Evolutionary conservation across 257 asterid genomes (phyloP).

Genomic region (Scutellaria barbata): DNA sequence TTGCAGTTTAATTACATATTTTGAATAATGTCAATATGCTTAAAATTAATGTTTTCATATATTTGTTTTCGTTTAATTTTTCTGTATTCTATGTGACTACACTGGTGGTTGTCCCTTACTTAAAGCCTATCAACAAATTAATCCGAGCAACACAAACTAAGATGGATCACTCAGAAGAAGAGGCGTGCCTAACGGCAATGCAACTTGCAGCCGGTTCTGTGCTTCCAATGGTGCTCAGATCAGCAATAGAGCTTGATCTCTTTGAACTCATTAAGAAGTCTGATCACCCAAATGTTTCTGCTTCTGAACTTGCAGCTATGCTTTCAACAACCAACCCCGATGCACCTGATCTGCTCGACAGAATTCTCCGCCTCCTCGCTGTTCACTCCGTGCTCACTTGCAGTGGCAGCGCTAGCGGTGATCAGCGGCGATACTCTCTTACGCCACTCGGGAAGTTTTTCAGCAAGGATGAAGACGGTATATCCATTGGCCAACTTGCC

Average conservation of each 20-base stretch:
- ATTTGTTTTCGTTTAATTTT: too few species aligned
- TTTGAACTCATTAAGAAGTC: constrained; percentile 8
- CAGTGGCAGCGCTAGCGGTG: neutral
- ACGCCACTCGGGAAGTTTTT: neutral
- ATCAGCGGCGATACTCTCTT: constrained; percentile 15
- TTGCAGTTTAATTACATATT: too few species aligned
- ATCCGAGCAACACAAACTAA: too few species aligned
- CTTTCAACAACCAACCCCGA: constrained; percentile 9
- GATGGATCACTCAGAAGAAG: constrained; percentile 6
- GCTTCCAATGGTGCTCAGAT: constrained; percentile 11
- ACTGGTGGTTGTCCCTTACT: too few species aligned
- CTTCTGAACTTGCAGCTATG: neutral
- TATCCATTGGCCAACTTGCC: neutral
- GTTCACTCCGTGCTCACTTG: neutral
- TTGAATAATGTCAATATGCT: too few species aligned
- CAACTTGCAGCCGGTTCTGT: neutral
- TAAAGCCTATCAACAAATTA: too few species aligned
- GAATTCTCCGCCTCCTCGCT: constrained; percentile 20
- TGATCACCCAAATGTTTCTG: neutral
- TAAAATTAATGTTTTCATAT: too few species aligned
- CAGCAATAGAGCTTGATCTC: constrained; percentile 22
- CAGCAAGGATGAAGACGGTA: constrained; percentile 9
- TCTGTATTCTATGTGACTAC: too few species aligned
- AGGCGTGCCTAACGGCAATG: neutral
- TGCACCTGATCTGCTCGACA: neutral